Conservation (phyloP, 192 early-diverging fungal genomes). For the Backusella sp. region DNA sequence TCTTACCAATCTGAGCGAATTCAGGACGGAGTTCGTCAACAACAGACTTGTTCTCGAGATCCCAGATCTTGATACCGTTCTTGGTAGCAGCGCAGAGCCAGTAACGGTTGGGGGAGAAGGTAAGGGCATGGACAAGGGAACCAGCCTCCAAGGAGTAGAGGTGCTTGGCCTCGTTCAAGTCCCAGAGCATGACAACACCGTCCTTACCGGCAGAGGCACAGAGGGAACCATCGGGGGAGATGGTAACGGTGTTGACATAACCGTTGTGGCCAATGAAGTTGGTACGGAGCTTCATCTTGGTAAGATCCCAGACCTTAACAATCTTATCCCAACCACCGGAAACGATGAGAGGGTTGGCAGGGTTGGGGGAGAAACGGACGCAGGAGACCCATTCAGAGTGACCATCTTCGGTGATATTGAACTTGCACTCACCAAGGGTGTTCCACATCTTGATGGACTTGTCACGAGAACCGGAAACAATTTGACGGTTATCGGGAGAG, state of each 20-base stretch:
- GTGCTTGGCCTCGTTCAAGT: conserved; percentile 99
- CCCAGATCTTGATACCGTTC: conserved; percentile 98
- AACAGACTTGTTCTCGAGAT: conserved; percentile 95
- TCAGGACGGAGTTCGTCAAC: conserved; percentile 90
- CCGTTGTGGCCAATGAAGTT: conserved; percentile 99
- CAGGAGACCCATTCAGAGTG: conserved; percentile 99
- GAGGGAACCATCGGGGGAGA: conserved; percentile 99
- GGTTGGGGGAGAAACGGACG: conserved; percentile 99
- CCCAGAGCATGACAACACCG: conserved; percentile 99
- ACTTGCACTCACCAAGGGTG: conserved; percentile 99
- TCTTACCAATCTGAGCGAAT: conserved; percentile 70
- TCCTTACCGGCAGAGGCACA: conserved; percentile 99
- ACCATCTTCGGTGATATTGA: conserved; percentile 92
- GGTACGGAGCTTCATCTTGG: conserved; percentile 97
- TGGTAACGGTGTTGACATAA: conserved; percentile 97
- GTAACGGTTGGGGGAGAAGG: conserved; percentile 99
- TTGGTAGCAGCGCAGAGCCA: conserved; percentile 99
- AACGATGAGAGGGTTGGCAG: conserved; percentile 95
- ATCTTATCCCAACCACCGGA: conserved; percentile 99
- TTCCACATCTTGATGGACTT: conserved; percentile 99
- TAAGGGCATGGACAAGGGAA: conserved; percentile 93
- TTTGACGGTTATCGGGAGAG: conserved; percentile 99
- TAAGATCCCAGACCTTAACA: conserved; percentile 99
- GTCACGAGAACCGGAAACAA: conserved; percentile 97
- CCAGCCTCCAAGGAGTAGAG: conserved; percentile 98